These are phyloP conservation scores for Dipodascopsis uninucleata DNA, from an alignment of 805 yeast genomes.

Conservation along the genomic window DNA sequence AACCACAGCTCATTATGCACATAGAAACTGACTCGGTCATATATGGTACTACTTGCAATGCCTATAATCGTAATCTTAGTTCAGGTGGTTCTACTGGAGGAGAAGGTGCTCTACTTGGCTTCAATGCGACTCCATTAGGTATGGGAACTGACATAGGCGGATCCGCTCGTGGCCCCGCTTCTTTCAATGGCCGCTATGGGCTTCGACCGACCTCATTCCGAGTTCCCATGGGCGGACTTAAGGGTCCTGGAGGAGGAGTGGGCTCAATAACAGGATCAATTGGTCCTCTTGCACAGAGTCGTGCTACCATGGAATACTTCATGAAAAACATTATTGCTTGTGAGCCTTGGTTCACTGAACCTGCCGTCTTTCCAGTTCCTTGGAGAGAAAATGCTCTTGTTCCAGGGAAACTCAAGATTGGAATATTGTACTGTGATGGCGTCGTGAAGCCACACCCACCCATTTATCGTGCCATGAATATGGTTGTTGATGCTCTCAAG, in stretches of 20 bases:
- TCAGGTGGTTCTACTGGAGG: conserved; percentile 76
- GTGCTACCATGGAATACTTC: conserved; percentile 48
- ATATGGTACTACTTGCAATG: conserved; percentile 57
- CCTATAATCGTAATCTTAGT: conserved; percentile 53
- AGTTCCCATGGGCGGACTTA: conserved; percentile 41
- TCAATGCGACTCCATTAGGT: conserved; percentile 59
- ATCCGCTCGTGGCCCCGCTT: conserved; percentile 64
- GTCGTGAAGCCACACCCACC: conserved; percentile 53
- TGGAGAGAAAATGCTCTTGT: conserved; percentile 45
- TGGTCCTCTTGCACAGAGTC: conserved; percentile 50
- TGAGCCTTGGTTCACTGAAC: conserved; percentile 56
- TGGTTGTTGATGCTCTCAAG: conserved; percentile 39
- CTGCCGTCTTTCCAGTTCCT: conserved; percentile 46
- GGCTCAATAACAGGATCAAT: conserved; percentile 50
- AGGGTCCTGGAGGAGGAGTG: conserved; percentile 46
- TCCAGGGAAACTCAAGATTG: conserved; percentile 42
- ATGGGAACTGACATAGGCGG: conserved; percentile 74
- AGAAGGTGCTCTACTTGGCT: conserved; percentile 60
- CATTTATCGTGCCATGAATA: conserved; percentile 39
- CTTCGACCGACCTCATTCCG: conserved; percentile 60
- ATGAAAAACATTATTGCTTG: conserved; percentile 45
- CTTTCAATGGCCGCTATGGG: conserved; percentile 60
- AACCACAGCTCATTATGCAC: conserved; percentile 71
- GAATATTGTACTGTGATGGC: conserved; percentile 48
- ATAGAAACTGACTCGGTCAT: conserved; percentile 59